Conservation (phyloP, 192 early-diverging fungal genomes). For the Entomortierella parvispora region DNA sequence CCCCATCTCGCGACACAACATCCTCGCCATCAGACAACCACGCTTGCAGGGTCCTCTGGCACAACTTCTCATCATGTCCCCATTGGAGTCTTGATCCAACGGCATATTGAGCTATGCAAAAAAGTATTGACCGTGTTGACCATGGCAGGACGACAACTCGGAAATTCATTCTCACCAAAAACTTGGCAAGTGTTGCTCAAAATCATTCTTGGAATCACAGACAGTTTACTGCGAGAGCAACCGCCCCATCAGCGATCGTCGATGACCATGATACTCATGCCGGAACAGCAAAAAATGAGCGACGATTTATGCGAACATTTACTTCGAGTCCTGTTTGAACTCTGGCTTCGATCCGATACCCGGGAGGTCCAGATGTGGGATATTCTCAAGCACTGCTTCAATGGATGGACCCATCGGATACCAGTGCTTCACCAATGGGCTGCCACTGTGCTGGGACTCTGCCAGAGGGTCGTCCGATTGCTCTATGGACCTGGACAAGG, state of each 20-base stretch:
- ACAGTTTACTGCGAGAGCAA: constrained; percentile 74
- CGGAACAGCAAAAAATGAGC: constrained; percentile 64
- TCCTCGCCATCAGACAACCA: constrained; percentile 19
- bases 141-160: constrained; percentile 69
- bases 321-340: constrained; percentile 77
- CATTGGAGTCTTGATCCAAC: constrained; percentile 47
- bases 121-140: constrained; percentile 70
- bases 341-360: constrained; percentile 80
- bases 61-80: constrained; percentile 29
- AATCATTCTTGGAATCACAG: constrained; percentile 80
- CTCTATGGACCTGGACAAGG: constrained; percentile 78
- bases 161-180: constrained; percentile 68
- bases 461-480: constrained; percentile 70
- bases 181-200: constrained; percentile 87
- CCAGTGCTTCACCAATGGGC: constrained; percentile 81
- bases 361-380: constrained; percentile 82
- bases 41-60: constrained; percentile 17
- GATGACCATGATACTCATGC: constrained; percentile 23
- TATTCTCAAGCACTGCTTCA: constrained; percentile 72
- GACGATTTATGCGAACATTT: constrained; percentile 82
- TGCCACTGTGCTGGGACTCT: constrained; percentile 71
- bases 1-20: constrained; percentile 1
- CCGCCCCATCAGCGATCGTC: not conserved
- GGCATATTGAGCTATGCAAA: constrained; percentile 82
- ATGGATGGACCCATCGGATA: constrained; percentile 80